Evolutionary conservation across 805 yeast genomes (phyloP), one percentile per base, ranked within the genome.

Genomic region (Lipomyces spencermartinsiae): DNA sequence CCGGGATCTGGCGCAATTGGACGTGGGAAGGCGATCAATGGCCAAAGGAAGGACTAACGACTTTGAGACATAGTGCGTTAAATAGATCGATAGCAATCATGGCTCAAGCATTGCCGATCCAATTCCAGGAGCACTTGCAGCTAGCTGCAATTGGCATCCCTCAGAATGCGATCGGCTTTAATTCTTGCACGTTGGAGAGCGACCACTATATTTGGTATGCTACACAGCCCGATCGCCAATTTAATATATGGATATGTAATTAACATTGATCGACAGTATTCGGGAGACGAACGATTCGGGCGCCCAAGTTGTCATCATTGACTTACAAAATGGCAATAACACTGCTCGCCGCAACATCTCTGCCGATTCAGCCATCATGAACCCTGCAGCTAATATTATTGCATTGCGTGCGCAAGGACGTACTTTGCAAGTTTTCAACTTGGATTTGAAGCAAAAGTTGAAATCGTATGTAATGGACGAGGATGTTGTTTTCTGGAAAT

Each of bases 301-400:
- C 69, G 93, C 92, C 80, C 81, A 78, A 76, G 98, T 96, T 63
- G 97, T 97, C 57, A 95, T 95, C 75, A 87, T 95, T 71, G 96
- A 95, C 77, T 84, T 95, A 76, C 84, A 86, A 72, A 88, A 91
- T 77, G 87, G 87, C 82, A 91, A 91, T 80, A 85, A 87, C 74
- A 87, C 93, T 69, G 89, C 91, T 29, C 88, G 96, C 77, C 94
- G 95, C 80, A 90, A 91, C 79, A 95, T 95, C 97, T 86, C 91
- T 65, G 99, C 99, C 58, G 99, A 95, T 80, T 91, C 93, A 71
- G 98, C 98, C 61, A 95, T 95, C 77, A 89, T 95, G 95, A 96
- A 93, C 80, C 98, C 99, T 43, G 77, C 81, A n/a, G 87, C 89
- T 79, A 88, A 90, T 80, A 92, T 93, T 71, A 93, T 95, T 74